Base-by-base conservation (phyloP, 2,329 filamentous ascomycete genomes). In the Colletotrichum orchidophilum region DNA sequence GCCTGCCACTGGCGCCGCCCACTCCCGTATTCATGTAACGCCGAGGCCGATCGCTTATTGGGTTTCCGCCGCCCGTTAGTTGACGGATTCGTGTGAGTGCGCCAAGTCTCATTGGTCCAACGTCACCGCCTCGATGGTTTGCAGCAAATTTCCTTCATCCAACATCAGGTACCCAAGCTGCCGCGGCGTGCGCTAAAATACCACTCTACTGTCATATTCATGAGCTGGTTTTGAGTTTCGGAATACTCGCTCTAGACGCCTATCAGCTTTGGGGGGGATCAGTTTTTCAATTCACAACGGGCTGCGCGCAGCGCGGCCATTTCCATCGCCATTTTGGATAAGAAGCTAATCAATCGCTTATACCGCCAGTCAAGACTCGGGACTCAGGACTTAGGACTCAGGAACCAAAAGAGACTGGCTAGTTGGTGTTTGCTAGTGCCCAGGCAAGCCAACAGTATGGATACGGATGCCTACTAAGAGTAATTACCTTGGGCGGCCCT, bases 271-370 rank as follows among this genome's bases (percentile, higher is more conserved):
- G n/a, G n/a, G 21, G 12, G 21, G 9, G n/a, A 39, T 4, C 21
- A 12, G 13, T 2, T 15, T 21, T 35, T n/a, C 31, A 58, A 26
- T 58, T 11, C 33, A n/a, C 31, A 42, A 18, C 7, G 24, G 35
- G 42, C 7, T n/a, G n/a, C n/a, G 53, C 61, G 53, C 31, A 59
- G 33, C 9, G 57, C 57, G 57, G 67, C 67, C 57, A 55, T 57
- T 46, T 46, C 67, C 63, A 63, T 70, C 6, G 39, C 57, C 31
- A 57, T 52, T 7, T n/a, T n/a, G n/a, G n/a, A n/a, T n/a, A 39
- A 9, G 13, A 63, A 49, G 54, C 67, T 66, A 70, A 18, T 13
- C 6, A 1, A 18, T 70, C 55, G 67, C 67, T 67, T 57, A 49
- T 63, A 7, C 29, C 39, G 33, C 50, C 59, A 63, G 58, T 68